A percentile compares a stretch with the other conserved stretches of the same genome.
Conservation (phyloP, 2,329 filamentous ascomycete species). For the Elsinoe necatrix region DNA sequence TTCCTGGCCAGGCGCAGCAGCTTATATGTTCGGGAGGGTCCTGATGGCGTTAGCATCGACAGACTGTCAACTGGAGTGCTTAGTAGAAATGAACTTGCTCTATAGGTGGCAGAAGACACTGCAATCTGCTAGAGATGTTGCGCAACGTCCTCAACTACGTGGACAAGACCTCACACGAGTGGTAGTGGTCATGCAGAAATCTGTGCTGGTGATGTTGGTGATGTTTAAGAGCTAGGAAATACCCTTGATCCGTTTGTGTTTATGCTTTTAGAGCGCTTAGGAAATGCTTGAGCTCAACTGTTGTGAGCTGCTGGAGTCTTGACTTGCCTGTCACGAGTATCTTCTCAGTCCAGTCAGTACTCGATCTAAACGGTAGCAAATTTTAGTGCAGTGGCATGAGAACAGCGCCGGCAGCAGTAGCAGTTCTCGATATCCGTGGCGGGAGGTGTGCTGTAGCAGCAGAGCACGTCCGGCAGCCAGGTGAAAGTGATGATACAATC, state of each 20-base stretch:
- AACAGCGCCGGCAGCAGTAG: background rate
- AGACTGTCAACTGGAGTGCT: too few species aligned
- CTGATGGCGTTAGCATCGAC: background rate
- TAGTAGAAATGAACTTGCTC: too few species aligned
- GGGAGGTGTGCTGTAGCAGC: background rate
- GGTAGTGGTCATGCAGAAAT: background rate
- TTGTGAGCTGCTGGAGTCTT: background rate
- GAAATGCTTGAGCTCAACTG: background rate
- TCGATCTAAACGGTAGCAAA: background rate
- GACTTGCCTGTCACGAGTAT: background rate
- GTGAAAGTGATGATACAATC: background rate
- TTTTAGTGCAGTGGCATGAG: background rate
- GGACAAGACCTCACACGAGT: too few species aligned
- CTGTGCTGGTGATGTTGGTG: background rate
- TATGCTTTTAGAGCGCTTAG: background rate
- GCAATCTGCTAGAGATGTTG: too few species aligned
- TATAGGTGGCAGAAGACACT: too few species aligned
- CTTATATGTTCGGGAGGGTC: too few species aligned
- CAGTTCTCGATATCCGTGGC: background rate
- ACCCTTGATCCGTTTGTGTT: too few species aligned
- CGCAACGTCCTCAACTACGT: too few species aligned
- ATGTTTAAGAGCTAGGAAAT: background rate
- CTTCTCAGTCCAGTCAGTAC: background rate
- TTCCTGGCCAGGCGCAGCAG: too few species aligned
- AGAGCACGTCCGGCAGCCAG: background rate